Base-by-base conservation (phyloP, 306 rosid species). In the Pyrus pyrifolia region DNA sequence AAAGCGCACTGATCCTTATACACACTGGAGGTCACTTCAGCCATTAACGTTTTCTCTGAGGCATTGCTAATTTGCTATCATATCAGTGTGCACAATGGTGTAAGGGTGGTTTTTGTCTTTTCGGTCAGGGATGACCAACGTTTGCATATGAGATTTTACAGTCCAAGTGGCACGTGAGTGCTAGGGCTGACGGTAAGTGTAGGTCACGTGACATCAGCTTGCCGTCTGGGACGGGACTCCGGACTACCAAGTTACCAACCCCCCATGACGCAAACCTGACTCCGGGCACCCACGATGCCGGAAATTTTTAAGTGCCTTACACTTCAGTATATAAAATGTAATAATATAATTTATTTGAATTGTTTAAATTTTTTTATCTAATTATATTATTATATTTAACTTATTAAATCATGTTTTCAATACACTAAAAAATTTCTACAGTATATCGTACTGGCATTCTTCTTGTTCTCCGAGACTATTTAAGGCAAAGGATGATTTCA, bases 61-160 rank as follows among this genome's bases (percentile, higher is more conserved):
- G 49, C 23, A 70, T 60, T 44, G 22, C 27, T 25, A 25, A 25
- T 25, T 25, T 25, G 27, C 77, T 11, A 61, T 60, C 45, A 68
- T 60, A 42, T 76, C 77, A 79, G 30, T 69, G 84, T 57, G 60
- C 61, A 65, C 4, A 29, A 4, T 11, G 66, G n/a, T 82, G 90
- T 82, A 84, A 72, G 87, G 84, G 89, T 75, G 60, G 76, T 82
- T 86, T 86, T 82, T 78, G 90, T 88, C 89, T 82, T 88, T 81
- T 57, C 33, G 52, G 68, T 78, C 79, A 69, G 80, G 67, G 58
- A 75, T 33, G 29, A 30, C 78, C 65, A 49, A 8, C 78, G 17
- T 18, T 70, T 22, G 68, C 38, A 44, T 55, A 4, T 10, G 58
- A 19, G 17, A 42, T 13, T 58, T 49, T 61, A 75, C 80, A 18